These are phyloP conservation scores for Trichosanthes cucumerina DNA, from an alignment of 306 rosid genomes.

Conservation along the genomic window DNA sequence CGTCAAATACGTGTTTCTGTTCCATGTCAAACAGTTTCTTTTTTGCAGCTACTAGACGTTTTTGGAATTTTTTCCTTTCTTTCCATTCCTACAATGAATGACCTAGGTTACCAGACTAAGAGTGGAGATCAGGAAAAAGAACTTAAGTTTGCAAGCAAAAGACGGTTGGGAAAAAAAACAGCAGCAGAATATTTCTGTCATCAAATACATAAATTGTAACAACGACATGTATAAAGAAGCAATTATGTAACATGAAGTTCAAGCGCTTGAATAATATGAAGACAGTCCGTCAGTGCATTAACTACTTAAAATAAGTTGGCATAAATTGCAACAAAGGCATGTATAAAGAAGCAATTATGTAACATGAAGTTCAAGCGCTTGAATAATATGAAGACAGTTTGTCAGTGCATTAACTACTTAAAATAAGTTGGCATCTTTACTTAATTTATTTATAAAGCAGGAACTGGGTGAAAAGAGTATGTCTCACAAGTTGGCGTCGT, in stretches of 20 bases:
- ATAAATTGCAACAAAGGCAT: background rate
- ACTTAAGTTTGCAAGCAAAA: background rate
- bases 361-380: background rate
- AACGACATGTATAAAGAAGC: background rate
- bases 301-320: background rate
- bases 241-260: background rate
- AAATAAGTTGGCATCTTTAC: background rate
- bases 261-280: background rate
- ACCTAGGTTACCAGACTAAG: background rate
- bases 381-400: background rate
- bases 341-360: background rate
- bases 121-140: background rate
- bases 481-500: constrained; percentile 93
- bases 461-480: constrained; percentile 33
- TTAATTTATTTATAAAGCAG: constrained; percentile 16
- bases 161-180: background rate
- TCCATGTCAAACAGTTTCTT: constrained; percentile 80
- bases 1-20: constrained; percentile 73
- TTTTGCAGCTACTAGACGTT: constrained; percentile 75
- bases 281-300: background rate
- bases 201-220: background rate
- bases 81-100: constrained; percentile 76
- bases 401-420: background rate
- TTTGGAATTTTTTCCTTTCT: constrained; percentile 73
- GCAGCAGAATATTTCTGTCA: background rate